Percentiles rank a stretch among this genome's conserved stretches.
phyloP scores from a whole-genome alignment of 2,329 filamentous ascomycete species.

The Thelonectria olida region DNA sequence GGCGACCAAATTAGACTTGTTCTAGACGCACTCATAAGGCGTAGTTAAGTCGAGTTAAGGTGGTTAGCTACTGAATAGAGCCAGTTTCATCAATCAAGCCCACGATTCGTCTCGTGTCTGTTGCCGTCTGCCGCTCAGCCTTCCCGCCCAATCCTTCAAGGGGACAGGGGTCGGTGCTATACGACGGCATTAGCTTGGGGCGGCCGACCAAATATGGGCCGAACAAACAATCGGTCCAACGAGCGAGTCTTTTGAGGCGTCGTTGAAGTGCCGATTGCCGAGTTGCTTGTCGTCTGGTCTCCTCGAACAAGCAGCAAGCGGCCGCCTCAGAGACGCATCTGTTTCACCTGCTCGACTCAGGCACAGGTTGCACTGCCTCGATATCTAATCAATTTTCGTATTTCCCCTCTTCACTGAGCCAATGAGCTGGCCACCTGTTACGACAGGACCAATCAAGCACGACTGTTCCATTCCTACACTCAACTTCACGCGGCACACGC shows the following conservation, averaged over 20 bases:
- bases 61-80: too few species aligned
- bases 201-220: not conserved
- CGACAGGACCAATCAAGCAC: not conserved
- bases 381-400: not conserved
- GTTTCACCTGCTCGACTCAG: not conserved
- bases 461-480: too few species aligned
- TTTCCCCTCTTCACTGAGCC: not conserved
- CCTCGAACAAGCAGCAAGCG: not conserved
- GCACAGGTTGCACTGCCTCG: not conserved
- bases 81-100: not conserved
- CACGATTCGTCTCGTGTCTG: slow-evolving; percentile 1
- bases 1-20: not conserved
- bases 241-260: too few species aligned
- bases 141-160: not conserved
- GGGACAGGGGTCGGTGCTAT: too few species aligned
- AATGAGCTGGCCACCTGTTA: too few species aligned
- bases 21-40: not conserved
- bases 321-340: not conserved
- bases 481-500: too few species aligned
- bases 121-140: not conserved
- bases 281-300: not conserved
- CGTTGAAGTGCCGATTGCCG: not conserved
- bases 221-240: too few species aligned
- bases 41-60: too few species aligned
- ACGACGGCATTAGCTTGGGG: not conserved